Evolutionary conservation across 257 asterid species (phyloP).

Genomic region (Solanum etuberosum): DNA sequence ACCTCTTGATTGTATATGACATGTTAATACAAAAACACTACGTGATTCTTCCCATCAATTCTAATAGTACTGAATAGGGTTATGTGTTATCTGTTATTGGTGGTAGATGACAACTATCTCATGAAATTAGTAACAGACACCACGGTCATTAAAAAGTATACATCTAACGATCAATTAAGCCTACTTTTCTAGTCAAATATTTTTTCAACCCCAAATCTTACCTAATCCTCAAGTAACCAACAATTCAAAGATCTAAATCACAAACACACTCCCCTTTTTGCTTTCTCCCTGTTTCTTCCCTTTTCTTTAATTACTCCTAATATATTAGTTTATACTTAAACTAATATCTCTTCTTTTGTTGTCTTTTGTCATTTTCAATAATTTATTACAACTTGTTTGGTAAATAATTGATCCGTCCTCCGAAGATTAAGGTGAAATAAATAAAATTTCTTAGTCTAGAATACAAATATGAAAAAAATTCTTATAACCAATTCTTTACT

Average conservation of each 20-base stretch:
- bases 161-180: neutral
- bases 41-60: neutral
- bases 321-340: neutral
- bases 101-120: too few species aligned
- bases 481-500: neutral
- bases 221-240: neutral
- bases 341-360: neutral
- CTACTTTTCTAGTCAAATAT: neutral
- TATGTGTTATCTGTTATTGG: too few species aligned
- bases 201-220: neutral
- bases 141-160: too few species aligned
- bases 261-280: neutral
- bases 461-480: neutral
- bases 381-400: neutral
- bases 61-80: accelerated
- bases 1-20: neutral
- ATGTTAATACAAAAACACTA: neutral
- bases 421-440: neutral
- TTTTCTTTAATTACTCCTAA: neutral
- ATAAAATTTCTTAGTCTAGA: neutral
- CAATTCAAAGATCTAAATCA: neutral
- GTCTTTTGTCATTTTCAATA: neutral
- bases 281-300: neutral
- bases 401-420: neutral
- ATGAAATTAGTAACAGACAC: too few species aligned